phyloP scores from a whole-genome alignment of 2,329 filamentous ascomycete genomes.

The Spiromastix sp. region DNA sequence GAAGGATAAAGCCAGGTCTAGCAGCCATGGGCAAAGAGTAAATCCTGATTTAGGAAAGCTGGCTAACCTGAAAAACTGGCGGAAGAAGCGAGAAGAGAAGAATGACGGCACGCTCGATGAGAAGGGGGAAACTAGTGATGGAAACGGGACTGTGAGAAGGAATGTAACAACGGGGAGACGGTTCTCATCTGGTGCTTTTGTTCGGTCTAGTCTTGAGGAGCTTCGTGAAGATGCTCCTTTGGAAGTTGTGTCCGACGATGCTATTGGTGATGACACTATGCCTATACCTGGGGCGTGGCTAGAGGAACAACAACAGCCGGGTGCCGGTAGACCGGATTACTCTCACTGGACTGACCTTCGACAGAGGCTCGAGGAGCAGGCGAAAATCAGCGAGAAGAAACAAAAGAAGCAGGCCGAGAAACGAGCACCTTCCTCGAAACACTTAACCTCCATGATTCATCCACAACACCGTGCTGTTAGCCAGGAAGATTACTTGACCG shows the following conservation, averaged over 20 bases:
- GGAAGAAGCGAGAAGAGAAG: conserved; percentile 5
- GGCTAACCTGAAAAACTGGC: not conserved
- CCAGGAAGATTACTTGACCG: conserved; percentile 25
- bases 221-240: not conserved
- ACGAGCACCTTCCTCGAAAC: not conserved
- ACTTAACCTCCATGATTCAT: too few species aligned
- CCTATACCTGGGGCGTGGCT: not conserved
- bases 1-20: conserved; percentile 2
- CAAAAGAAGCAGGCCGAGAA: not conserved
- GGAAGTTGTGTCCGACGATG: not conserved
- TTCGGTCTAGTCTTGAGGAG: not conserved
- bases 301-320: too few species aligned
- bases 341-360: conserved; percentile 4
- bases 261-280: not conserved
- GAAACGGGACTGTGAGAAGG: conserved; percentile 11
- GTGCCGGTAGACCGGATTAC: not conserved
- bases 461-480: conserved; percentile 13
- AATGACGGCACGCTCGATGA: conserved; percentile 12
- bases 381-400: not conserved
- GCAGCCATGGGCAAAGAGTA: conserved; percentile 1
- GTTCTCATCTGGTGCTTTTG: not conserved
- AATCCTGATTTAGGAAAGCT: not conserved
- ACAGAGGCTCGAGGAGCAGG: conserved; percentile 4
- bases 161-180: not conserved
- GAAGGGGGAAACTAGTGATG: not conserved